Base-by-base conservation (phyloP, 139 green algal species). In the Picocystis salinarum region DNA sequence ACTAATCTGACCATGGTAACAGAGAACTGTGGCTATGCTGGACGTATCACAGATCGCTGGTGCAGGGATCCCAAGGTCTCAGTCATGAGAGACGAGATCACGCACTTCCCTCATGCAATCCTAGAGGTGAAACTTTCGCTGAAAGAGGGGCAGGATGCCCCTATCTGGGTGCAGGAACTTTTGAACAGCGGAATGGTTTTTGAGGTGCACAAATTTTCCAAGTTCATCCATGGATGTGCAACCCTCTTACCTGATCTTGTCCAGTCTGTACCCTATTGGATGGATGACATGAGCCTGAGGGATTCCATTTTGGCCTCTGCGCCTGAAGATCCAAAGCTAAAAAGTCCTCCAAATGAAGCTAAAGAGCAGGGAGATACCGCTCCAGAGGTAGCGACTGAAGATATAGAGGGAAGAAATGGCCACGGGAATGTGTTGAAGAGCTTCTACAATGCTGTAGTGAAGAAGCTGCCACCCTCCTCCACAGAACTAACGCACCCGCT, bases 101-200 rank as follows among this genome's bases (percentile, higher is more conserved):
- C 39, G 2, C 9, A 48, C 6, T 95, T 95, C 64, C 83, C 83
- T 2, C 80, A 93, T 48, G 83, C 77, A 2, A 70, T 95, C 34
- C 64, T 95, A 59, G 84, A 95, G 66, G 75, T 95, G 7, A 95
- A 95, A 73, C 77, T 95, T 41, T 72, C 58, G 20, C 73, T 94
- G 53, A 56, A 62, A 6, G 74, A 91, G 46, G 84, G 77, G 1
- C 65, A 91, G 65, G 19, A 46, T 11, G 41, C 70, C 6, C 79
- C 82, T 10, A 51, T 71, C 5, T 95, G 84, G 84, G 78, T 95
- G 31, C 17, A 42, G 11, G 58, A 70, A 26, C 36, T 77, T 19
- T 33, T 72, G 55, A 28, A n/a, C 42, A 28, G 22, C 19, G 23
- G 41, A 2, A 13, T 50, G 11, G 18, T 25, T 7, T 45, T 30